Evolutionary conservation across 2,329 filamentous ascomycete species (phyloP).

Genomic region (Talaromyces atroroseus): DNA sequence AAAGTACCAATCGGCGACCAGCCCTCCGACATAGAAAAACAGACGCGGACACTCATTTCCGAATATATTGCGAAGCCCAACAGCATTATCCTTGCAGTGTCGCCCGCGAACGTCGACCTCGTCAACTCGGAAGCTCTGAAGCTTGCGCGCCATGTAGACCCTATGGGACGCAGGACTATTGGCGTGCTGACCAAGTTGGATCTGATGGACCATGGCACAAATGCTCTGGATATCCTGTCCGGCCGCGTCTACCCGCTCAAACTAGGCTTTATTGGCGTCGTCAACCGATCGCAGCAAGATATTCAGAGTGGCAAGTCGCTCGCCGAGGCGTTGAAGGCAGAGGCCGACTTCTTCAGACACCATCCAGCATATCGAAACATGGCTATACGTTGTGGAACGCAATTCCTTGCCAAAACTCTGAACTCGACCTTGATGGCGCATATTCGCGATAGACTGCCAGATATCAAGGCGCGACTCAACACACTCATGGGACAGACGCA

Average conservation of each 20-base stretch:
- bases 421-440: slow-evolving; percentile 95
- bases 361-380: slow-evolving; percentile 98
- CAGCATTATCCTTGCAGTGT: slow-evolving; percentile 94
- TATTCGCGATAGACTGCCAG: slow-evolving; percentile 89
- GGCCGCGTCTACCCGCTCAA: slow-evolving; percentile 95
- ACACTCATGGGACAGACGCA: slow-evolving; percentile 99
- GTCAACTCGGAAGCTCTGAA: slow-evolving; percentile 98
- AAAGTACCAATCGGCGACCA: slow-evolving; percentile 99
- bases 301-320: slow-evolving; percentile 96
- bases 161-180: slow-evolving; percentile 88
- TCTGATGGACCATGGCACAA: slow-evolving; percentile 97
- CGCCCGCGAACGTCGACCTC: slow-evolving; percentile 94
- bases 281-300: slow-evolving; percentile 96
- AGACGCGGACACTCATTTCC: slow-evolving; percentile 90
- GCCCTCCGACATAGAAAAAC: slow-evolving; percentile 95
- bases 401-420: slow-evolving; percentile 87
- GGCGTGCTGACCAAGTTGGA: slow-evolving; percentile 96
- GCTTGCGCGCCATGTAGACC: slow-evolving; percentile 92
- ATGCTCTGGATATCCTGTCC: slow-evolving; percentile 94
- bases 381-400: slow-evolving; percentile 84
- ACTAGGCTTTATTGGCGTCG: slow-evolving; percentile 94
- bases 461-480: slow-evolving; percentile 96
- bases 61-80: slow-evolving; percentile 99
- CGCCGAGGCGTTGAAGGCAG: slow-evolving; percentile 80
- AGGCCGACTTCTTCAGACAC: slow-evolving; percentile 92